Conservation (phyloP, 768 basidiomycete species). For the Leucosporidium scottii region DNA sequence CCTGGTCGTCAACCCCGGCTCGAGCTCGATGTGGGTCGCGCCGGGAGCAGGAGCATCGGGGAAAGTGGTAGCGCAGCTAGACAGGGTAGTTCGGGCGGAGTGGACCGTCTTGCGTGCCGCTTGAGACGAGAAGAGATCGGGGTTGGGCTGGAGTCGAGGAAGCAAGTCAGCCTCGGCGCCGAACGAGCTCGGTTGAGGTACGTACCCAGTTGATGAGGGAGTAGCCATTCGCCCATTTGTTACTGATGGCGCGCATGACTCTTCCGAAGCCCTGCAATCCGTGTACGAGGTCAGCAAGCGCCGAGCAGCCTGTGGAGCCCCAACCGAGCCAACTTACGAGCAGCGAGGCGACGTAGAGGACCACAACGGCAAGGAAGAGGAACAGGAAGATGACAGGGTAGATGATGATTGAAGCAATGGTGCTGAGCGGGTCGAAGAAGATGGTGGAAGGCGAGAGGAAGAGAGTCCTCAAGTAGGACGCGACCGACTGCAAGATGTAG, state of each 20-base stretch:
- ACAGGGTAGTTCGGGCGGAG: neutral
- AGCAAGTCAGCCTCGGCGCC: too few relatives aligned
- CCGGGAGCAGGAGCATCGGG: constrained; percentile 1
- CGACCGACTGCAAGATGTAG: too few relatives aligned
- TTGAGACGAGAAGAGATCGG: constrained; percentile 4
- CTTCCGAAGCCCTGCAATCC: too few relatives aligned
- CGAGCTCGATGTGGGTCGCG: neutral
- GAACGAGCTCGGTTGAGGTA: neutral
- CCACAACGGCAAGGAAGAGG: constrained; percentile 1
- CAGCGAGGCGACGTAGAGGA: neutral
- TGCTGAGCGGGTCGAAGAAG: constrained; percentile 18
- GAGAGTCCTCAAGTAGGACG: neutral
- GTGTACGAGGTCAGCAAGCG: too few relatives aligned
- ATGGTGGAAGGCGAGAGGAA: constrained; percentile 16
- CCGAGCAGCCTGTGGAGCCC: too few relatives aligned
- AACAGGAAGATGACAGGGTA: constrained; percentile 1
- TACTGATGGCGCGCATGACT: neutral
- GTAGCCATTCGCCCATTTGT: constrained; percentile 6
- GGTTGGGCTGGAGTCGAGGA: neutral
- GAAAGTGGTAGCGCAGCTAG: constrained; percentile 1
- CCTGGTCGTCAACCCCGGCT: constrained; percentile 9
- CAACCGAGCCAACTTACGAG: too few relatives aligned
- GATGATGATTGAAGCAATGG: neutral
- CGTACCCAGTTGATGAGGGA: constrained; percentile 20
- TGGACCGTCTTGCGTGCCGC: neutral